Conservation (phyloP, 495 filamentous ascomycete genomes). For the Daldinia vernicosa region DNA sequence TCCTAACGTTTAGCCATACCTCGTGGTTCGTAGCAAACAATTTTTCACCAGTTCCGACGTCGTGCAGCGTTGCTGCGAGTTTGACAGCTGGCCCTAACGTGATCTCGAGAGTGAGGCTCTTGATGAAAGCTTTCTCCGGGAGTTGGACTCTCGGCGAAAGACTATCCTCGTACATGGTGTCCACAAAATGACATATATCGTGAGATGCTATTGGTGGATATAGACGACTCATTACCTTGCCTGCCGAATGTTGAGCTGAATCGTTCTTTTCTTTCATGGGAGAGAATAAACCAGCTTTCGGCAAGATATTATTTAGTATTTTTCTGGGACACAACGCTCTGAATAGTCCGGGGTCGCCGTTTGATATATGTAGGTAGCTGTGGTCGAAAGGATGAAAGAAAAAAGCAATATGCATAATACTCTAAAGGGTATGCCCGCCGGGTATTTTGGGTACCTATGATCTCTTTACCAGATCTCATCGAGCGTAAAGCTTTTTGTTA, state of each 20-base stretch:
- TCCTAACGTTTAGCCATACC: slow-evolving; percentile 21
- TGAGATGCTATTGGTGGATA: slow-evolving; percentile 8
- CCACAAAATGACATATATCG: slow-evolving; percentile 7
- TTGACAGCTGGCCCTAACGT: slow-evolving; percentile 39
- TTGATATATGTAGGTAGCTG: neutral
- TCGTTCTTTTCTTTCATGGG: slow-evolving; percentile 30
- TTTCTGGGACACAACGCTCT: too few relatives aligned
- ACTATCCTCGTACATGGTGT: slow-evolving; percentile 2
- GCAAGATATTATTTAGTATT: neutral
- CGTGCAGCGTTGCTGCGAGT: slow-evolving; percentile 45
- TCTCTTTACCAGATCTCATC: neutral
- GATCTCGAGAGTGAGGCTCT: slow-evolving; percentile 22
- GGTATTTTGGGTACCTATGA: neutral
- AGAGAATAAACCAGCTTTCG: slow-evolving; percentile 18
- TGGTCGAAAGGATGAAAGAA: neutral
- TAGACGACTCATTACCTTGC: slow-evolving; percentile 24
- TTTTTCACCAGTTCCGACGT: slow-evolving; percentile 39
- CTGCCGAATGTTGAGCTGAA: slow-evolving; percentile 9
- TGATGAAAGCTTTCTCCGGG: neutral
- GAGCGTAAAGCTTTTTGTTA: neutral
- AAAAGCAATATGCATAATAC: neutral
- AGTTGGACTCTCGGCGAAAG: slow-evolving; percentile 1
- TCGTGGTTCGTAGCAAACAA: slow-evolving; percentile 40
- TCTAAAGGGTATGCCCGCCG: neutral
- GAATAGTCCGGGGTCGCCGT: neutral